Percentiles rank a stretch among this genome's conserved stretches.
Conservation (phyloP, 2,329 filamentous ascomycete species). For the Exophiala sp. region DNA sequence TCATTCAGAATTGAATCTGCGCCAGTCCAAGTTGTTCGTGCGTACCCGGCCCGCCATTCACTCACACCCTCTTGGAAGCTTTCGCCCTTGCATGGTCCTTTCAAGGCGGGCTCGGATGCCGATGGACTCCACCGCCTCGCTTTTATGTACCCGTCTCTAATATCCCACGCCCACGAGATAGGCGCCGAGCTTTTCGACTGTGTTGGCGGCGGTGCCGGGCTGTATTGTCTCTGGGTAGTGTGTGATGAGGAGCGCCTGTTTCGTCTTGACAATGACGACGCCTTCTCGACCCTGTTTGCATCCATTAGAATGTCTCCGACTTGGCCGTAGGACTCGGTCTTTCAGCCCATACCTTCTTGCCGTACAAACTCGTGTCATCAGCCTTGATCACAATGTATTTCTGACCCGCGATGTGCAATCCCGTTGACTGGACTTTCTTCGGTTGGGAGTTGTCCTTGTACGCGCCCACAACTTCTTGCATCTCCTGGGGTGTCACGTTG, state of each 20-base stretch:
- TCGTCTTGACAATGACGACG: slow-evolving; percentile 79
- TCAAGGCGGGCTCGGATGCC: too few species aligned
- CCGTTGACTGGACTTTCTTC: slow-evolving; percentile 67
- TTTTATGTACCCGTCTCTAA: slow-evolving; percentile 41
- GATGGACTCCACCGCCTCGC: background rate
- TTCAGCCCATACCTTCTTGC: slow-evolving; percentile 66
- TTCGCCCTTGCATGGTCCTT: background rate
- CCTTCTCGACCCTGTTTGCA: slow-evolving; percentile 68
- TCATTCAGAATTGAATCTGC: background rate
- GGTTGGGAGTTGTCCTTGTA: slow-evolving; percentile 54
- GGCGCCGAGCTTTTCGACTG: slow-evolving; percentile 78
- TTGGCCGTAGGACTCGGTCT: background rate
- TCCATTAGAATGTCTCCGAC: too few species aligned
- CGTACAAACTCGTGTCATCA: slow-evolving; percentile 77
- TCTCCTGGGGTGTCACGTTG: slow-evolving; percentile 60
- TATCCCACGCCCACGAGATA: slow-evolving; percentile 79
- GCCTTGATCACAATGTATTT: slow-evolving; percentile 75
- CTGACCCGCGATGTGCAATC: slow-evolving; percentile 70
- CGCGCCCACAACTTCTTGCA: slow-evolving; percentile 51
- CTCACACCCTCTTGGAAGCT: background rate
- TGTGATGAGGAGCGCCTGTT: slow-evolving; percentile 80
- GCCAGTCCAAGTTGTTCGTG: background rate
- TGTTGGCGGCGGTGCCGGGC: slow-evolving; percentile 71
- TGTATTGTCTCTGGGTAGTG: slow-evolving; percentile 75
- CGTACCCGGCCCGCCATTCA: too few species aligned